phyloP scores from a whole-genome alignment of 2,329 filamentous ascomycete genomes.

The Alternaria rosae region DNA sequence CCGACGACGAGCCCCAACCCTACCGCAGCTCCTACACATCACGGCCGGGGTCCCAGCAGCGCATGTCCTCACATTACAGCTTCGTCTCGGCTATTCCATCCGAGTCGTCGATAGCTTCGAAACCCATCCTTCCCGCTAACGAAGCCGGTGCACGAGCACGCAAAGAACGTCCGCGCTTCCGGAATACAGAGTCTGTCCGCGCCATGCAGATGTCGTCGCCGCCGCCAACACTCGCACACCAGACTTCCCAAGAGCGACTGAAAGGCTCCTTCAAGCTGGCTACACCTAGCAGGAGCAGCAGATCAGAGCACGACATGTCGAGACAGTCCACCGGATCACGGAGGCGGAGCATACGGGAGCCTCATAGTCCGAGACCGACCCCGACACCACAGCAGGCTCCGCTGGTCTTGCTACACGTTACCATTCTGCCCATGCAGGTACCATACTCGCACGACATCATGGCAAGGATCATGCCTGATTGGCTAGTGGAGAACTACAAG shows the following conservation, averaged over 20 bases:
- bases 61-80: constrained; percentile 42
- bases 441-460: constrained; percentile 62
- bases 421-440: constrained; percentile 74
- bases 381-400: constrained; percentile 62
- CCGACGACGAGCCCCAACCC: constrained; percentile 34
- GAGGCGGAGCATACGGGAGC: constrained; percentile 36
- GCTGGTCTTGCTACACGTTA: constrained; percentile 79
- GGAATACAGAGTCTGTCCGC: constrained; percentile 72
- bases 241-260: constrained; percentile 39
- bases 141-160: constrained; percentile 55
- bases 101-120: constrained; percentile 47
- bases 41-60: constrained; percentile 29
- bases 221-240: constrained; percentile 38
- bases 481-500: constrained; percentile 67
- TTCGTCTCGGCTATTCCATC: constrained; percentile 50
- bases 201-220: constrained; percentile 76
- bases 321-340: constrained; percentile 37
- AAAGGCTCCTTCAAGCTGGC: constrained; percentile 44
- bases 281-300: constrained; percentile 41
- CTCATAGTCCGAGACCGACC: constrained; percentile 36
- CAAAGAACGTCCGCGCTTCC: constrained; percentile 69
- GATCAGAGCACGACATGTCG: constrained; percentile 42
- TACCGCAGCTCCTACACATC: constrained; percentile 46
- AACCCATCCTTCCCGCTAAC: constrained; percentile 34
- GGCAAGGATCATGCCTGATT: constrained; percentile 59